These are phyloP conservation scores for Pichia phayaonensis DNA, from an alignment of 805 yeast genomes.

Conservation along the genomic window DNA sequence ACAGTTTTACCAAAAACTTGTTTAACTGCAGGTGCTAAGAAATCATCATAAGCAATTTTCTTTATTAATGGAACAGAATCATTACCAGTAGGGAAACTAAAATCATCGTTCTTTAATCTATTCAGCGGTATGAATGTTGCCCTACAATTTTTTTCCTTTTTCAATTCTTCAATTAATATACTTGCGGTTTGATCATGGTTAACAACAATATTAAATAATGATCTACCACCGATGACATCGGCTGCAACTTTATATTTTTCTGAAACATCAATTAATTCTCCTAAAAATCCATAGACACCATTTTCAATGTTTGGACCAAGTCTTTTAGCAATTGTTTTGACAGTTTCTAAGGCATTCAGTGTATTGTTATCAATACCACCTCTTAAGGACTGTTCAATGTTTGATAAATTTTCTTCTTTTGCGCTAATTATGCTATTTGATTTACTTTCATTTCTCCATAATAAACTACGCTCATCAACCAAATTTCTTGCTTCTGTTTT, in stretches of 20 bases:
- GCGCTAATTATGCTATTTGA: constrained; percentile 47
- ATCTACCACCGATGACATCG: constrained; percentile 83
- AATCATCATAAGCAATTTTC: constrained; percentile 56
- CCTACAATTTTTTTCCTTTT: constrained; percentile 65
- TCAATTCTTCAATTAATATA: constrained; percentile 66
- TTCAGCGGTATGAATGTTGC: constrained; percentile 89
- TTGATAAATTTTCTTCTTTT: constrained; percentile 40
- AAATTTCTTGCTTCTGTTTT: constrained; percentile 37
- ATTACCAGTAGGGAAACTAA: constrained; percentile 53
- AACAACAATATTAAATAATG: constrained; percentile 83
- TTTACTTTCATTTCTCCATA: constrained; percentile 77
- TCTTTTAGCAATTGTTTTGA: constrained; percentile 51
- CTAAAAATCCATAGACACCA: constrained; percentile 76
- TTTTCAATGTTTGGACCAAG: constrained; percentile 38
- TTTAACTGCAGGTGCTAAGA: constrained; percentile 56
- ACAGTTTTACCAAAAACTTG: constrained; percentile 79
- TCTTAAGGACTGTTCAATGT: constrained; percentile 52
- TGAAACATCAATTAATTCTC: constrained; percentile 73
- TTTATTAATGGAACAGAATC: constrained; percentile 72
- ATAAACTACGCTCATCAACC: constrained; percentile 58
- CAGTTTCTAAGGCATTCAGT: constrained; percentile 61
- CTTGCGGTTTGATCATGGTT: constrained; percentile 83
- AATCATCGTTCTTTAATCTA: constrained; percentile 40
- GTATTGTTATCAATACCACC: constrained; percentile 72
- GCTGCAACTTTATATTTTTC: constrained; percentile 80